Conservation (phyloP, 1,284 basidiomycete species). For the Malassezia vespertilionis region DNA sequence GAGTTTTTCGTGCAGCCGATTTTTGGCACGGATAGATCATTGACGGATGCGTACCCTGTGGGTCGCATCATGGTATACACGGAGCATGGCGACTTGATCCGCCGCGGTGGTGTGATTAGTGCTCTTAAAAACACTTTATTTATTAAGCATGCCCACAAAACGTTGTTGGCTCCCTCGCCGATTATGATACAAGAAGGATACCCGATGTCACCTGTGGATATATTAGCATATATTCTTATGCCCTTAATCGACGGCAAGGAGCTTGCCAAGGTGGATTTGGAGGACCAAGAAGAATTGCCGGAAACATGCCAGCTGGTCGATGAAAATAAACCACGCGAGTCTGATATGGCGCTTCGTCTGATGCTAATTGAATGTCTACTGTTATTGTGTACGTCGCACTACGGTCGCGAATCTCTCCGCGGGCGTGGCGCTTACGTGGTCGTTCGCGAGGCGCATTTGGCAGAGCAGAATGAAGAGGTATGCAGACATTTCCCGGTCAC, state of each 20-base stretch:
- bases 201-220: conserved; percentile 29
- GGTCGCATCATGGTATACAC: conserved; percentile 43
- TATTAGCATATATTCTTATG: conserved; percentile 57
- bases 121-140: conserved; percentile 45
- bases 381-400: conserved; percentile 73
- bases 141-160: conserved; percentile 37
- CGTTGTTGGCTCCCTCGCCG: conserved; percentile 35
- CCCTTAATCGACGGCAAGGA: conserved; percentile 91
- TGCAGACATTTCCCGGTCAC: conserved; percentile 19
- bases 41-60: conserved; percentile 36
- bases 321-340: conserved; percentile 70
- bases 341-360: conserved; percentile 65
- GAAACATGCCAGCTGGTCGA: conserved; percentile 77
- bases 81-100: conserved; percentile 45
- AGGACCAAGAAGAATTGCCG: conserved; percentile 83
- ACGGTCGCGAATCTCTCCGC: conserved; percentile 71
- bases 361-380: conserved; percentile 81
- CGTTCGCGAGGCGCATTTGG: conserved; percentile 66
- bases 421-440: conserved; percentile 77
- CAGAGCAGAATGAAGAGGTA: conserved; percentile 68
- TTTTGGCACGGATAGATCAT: conserved; percentile 15
- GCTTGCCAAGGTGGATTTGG: conserved; percentile 27
- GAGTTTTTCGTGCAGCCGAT: conserved; percentile 40
- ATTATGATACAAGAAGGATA: conserved; percentile 19
- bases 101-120: conserved; percentile 43